A percentile compares a stretch with the other conserved stretches of the same genome.
Evolutionary conservation across 2,329 filamentous ascomycete species (phyloP).

Genomic region (Monosporascus ibericus): DNA sequence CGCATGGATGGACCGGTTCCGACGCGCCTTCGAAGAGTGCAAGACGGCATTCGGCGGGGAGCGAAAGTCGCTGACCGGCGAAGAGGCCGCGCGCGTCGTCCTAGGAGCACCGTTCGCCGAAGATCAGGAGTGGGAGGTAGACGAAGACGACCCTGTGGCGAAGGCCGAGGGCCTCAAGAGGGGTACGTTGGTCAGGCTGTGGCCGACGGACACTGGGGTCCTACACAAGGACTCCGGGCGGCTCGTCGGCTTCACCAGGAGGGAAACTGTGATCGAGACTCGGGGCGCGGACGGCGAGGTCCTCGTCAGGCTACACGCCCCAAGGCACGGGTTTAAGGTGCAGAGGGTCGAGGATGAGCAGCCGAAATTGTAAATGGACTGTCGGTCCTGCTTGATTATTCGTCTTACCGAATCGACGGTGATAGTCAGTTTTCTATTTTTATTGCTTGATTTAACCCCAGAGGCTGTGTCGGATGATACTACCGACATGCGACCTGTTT

Average conservation of each 20-base stretch:
- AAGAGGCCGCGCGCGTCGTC: slow-evolving; percentile 46
- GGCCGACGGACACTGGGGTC: slow-evolving; percentile 57
- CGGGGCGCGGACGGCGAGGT: slow-evolving; percentile 36
- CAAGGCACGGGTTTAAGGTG: slow-evolving; percentile 53
- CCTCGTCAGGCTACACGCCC: slow-evolving; percentile 48
- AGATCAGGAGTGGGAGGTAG: slow-evolving; percentile 38
- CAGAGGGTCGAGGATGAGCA: slow-evolving; percentile 21
- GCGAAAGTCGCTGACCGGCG: slow-evolving; percentile 41
- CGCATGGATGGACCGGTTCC: slow-evolving; percentile 60
- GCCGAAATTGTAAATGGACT: slow-evolving; percentile 20
- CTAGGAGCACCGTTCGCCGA: slow-evolving; percentile 39
- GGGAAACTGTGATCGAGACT: slow-evolving; percentile 55
- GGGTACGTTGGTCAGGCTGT: slow-evolving; percentile 51
- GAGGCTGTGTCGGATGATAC: too few species aligned
- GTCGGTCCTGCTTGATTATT: background rate
- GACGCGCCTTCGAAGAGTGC: slow-evolving; percentile 33
- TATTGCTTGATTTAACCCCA: too few species aligned
- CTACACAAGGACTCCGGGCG: slow-evolving; percentile 52
- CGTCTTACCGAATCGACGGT: too few species aligned
- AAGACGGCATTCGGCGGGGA: slow-evolving; percentile 16
- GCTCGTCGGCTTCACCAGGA: slow-evolving; percentile 43
- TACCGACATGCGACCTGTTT: too few species aligned
- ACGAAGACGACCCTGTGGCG: slow-evolving; percentile 41
- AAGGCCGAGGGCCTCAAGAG: slow-evolving; percentile 40
- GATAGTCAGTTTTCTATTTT: too few species aligned